phyloP scores from a whole-genome alignment of 768 basidiomycete species.

The Tricholoma bakamatsutake region DNA sequence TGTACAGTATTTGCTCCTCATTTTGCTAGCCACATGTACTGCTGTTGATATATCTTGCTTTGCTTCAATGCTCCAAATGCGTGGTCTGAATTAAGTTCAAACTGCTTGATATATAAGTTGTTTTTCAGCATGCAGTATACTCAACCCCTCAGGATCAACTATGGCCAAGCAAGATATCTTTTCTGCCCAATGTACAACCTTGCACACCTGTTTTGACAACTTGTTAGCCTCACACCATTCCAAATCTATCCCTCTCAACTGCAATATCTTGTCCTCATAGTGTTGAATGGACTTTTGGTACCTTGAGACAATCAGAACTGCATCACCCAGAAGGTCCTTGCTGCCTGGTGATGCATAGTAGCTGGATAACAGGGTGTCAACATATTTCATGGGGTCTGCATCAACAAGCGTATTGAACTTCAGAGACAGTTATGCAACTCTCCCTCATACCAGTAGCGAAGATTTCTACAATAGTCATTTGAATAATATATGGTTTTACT shows the following conservation, averaged over 20 bases:
- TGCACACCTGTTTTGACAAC: neutral
- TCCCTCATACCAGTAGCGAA: neutral
- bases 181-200: neutral
- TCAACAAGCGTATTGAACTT: neutral
- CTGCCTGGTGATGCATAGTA: neutral
- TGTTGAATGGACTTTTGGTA: neutral
- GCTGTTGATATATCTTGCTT: neutral
- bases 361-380: neutral
- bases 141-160: neutral
- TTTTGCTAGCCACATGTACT: neutral
- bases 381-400: neutral
- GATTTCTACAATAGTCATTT: neutral
- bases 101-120: neutral
- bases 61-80: neutral
- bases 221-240: neutral
- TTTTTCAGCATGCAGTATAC: neutral
- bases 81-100: neutral
- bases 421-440: neutral
- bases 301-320: neutral
- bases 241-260: neutral
- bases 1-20: neutral
- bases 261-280: neutral
- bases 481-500: neutral
- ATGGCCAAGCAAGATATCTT: neutral
- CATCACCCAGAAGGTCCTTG: neutral